Percentiles rank a stretch among this genome's conserved stretches.
These are phyloP conservation scores for Logfia minima DNA, from an alignment of 129 eudicot genomes.

Conservation along the genomic window DNA sequence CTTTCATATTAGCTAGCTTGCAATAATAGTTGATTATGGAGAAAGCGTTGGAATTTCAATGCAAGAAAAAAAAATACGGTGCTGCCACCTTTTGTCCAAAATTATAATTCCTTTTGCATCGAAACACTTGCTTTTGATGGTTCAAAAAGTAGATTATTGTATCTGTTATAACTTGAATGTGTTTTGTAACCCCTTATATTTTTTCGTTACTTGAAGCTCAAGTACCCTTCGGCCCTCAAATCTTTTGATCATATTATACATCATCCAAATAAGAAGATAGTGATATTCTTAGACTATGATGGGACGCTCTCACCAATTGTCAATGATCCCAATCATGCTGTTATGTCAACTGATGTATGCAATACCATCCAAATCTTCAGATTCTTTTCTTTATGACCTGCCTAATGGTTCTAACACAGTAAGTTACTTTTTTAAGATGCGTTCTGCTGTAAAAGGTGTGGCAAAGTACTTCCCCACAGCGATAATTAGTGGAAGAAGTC, in stretches of 20 bases:
- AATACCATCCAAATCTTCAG: neutral
- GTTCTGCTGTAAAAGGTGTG: conserved; percentile 55
- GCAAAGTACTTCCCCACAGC: conserved; percentile 84
- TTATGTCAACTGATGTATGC: conserved; percentile 80
- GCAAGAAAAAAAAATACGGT: neutral
- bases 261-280: conserved; percentile 58
- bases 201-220: conserved; percentile 41
- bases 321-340: conserved; percentile 83
- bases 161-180: neutral
- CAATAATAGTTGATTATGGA: neutral
- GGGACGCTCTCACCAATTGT: conserved; percentile 95
- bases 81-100: neutral
- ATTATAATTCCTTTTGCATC: neutral
- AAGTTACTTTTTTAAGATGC: conserved; percentile 50
- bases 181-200: neutral
- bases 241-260: conserved; percentile 51
- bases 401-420: conserved; percentile 19
- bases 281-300: conserved; percentile 79
- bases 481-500: conserved; percentile 84
- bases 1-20: neutral
- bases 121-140: neutral
- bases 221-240: conserved; percentile 75
- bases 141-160: neutral
- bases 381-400: neutral
- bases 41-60: neutral